phyloP scores from a whole-genome alignment of 2,329 filamentous ascomycete species.

The Intubia oerlemansii region DNA sequence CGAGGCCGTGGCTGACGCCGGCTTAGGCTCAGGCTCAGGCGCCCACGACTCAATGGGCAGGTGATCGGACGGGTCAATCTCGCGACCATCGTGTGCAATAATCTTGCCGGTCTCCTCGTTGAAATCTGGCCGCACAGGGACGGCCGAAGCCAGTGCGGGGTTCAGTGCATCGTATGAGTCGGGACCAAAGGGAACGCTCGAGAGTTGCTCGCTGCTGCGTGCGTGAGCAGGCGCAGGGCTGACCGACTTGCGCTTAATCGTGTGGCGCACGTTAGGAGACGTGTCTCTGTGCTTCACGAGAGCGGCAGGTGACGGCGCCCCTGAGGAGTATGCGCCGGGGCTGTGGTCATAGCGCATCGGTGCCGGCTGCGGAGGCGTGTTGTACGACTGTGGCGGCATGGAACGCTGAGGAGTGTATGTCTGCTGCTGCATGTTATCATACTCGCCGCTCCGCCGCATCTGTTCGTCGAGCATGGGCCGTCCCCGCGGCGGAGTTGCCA shows the following conservation, averaged over 20 bases:
- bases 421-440: constrained; percentile 11
- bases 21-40: constrained; percentile 49
- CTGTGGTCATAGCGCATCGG: constrained; percentile 18
- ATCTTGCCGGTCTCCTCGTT: constrained; percentile 45
- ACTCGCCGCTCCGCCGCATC: constrained; percentile 10
- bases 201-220: constrained; percentile 22
- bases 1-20: no score
- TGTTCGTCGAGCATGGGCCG: constrained; percentile 15
- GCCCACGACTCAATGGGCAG: constrained; percentile 60
- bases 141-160: constrained; percentile 21
- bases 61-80: constrained; percentile 65
- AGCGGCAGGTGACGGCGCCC: constrained; percentile 11
- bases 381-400: constrained; percentile 15
- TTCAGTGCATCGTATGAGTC: constrained; percentile 60
- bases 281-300: constrained; percentile 18
- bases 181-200: constrained; percentile 48
- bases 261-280: constrained; percentile 24
- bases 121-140: constrained; percentile 17
- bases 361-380: constrained; percentile 4
- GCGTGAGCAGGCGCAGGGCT: constrained; percentile 40
- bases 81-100: constrained; percentile 51
- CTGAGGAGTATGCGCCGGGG: constrained; percentile 18
- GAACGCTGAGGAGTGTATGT: constrained; percentile 11
- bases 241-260: constrained; percentile 49
- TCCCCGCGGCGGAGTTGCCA: constrained; percentile 20